Percentiles rank a stretch among this genome's conserved stretches.
These are phyloP conservation scores for Gliomastix tumulicola DNA, from an alignment of 2,329 filamentous ascomycete species.

Conservation along the genomic window DNA sequence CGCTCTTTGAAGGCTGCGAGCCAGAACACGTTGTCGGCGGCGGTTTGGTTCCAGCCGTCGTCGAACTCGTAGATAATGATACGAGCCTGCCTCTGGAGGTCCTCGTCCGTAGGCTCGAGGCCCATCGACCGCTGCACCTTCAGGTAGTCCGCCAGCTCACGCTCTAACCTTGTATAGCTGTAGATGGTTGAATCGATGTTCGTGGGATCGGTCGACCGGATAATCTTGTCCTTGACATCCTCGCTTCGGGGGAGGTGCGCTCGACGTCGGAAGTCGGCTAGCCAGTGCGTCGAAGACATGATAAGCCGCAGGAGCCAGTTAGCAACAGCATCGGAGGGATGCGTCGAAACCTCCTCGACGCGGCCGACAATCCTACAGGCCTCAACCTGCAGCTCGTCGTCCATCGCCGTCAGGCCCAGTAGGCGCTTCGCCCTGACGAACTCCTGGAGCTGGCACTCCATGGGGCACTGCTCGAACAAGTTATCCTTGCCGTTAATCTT, in stretches of 20 bases:
- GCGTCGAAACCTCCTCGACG: constrained; percentile 44
- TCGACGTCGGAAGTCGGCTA: constrained; percentile 46
- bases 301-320: constrained; percentile 51
- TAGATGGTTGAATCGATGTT: constrained; percentile 54
- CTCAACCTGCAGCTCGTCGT: constrained; percentile 52
- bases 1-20: constrained; percentile 44
- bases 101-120: constrained; percentile 41
- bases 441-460: constrained; percentile 46
- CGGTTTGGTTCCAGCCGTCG: constrained; percentile 58
- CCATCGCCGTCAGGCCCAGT: constrained; percentile 52
- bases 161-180: constrained; percentile 48
- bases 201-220: constrained; percentile 43
- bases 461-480: constrained; percentile 48
- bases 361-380: constrained; percentile 50
- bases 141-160: constrained; percentile 47
- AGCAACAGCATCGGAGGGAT: constrained; percentile 41
- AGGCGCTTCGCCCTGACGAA: constrained; percentile 43
- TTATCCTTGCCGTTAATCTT: constrained; percentile 52
- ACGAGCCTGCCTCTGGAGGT: constrained; percentile 49
- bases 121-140: constrained; percentile 34
- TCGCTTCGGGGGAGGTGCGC: constrained; percentile 51
- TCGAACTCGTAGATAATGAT: constrained; percentile 57
- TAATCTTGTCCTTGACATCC: constrained; percentile 40
- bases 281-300: constrained; percentile 43
- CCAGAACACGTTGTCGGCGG: constrained; percentile 49